phyloP scores from a whole-genome alignment of 2,329 filamentous ascomycete genomes.

The Hypoxylon sp. region DNA sequence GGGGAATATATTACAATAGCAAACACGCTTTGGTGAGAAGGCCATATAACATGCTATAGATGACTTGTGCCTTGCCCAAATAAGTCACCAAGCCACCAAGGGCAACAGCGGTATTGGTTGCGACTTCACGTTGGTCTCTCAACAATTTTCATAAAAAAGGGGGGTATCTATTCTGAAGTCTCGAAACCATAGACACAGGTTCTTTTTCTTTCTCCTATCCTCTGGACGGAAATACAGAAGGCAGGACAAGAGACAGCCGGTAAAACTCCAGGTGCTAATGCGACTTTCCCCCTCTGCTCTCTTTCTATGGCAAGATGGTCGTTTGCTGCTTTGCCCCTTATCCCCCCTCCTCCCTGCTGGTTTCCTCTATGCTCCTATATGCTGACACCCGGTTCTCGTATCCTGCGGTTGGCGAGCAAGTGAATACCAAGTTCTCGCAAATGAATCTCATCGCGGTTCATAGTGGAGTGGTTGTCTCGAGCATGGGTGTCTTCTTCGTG shows the following conservation, averaged over 20 bases:
- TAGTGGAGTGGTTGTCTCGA: neutral
- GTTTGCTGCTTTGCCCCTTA: neutral
- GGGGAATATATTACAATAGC: too few species aligned
- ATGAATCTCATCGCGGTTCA: neutral
- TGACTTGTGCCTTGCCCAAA: too few species aligned
- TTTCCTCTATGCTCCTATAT: too few species aligned
- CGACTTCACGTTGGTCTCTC: slow-evolving; percentile 17
- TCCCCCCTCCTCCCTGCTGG: neutral
- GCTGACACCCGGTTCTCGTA: neutral
- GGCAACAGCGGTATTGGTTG: too few species aligned
- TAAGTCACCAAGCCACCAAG: too few species aligned
- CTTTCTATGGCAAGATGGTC: too few species aligned
- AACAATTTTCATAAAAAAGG: slow-evolving; percentile 30
- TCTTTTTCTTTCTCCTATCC: neutral
- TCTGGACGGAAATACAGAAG: slow-evolving; percentile 1
- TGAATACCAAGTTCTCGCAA: slow-evolving; percentile 8
- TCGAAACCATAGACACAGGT: slow-evolving; percentile 35
- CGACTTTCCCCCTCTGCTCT: slow-evolving; percentile 10
- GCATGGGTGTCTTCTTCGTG: neutral
- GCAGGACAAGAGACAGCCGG: slow-evolving; percentile 14
- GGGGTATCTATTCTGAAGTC: slow-evolving; percentile 43
- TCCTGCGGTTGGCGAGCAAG: slow-evolving; percentile 15
- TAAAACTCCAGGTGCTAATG: slow-evolving; percentile 34
- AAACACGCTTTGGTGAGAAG: too few species aligned
- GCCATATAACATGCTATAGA: too few species aligned